Conservation (phyloP, 2,329 filamentous ascomycete species). For the Penicillium concentricum region DNA sequence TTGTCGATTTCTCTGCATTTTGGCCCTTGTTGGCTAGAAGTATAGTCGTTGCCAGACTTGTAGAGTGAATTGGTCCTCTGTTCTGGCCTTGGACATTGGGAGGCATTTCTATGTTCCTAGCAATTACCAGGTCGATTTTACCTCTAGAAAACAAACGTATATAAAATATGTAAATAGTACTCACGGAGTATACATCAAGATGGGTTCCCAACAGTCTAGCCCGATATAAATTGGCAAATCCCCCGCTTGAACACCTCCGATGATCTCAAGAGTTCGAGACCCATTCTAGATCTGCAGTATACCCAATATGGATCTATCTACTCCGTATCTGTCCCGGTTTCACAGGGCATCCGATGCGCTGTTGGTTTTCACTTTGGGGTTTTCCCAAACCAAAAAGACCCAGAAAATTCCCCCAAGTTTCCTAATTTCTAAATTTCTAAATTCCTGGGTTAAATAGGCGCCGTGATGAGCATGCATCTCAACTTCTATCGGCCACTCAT, state of each 20-base stretch:
- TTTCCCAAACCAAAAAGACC: not conserved
- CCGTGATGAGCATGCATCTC: conserved; percentile 11
- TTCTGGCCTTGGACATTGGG: not conserved
- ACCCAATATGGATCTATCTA: not conserved
- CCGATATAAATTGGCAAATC: not conserved
- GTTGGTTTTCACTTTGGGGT: not conserved
- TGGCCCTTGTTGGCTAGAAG: not conserved
- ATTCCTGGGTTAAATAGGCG: conserved; percentile 1
- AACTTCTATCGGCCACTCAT: not conserved
- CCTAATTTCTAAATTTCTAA: not conserved
- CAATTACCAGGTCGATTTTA: not conserved
- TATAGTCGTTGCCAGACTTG: not conserved
- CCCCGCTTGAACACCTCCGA: not conserved
- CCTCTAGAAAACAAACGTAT: not conserved
- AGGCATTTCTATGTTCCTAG: not conserved
- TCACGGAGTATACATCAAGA: not conserved
- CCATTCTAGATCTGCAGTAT: not conserved
- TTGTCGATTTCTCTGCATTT: not conserved
- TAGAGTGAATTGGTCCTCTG: not conserved
- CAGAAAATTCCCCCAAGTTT: not conserved
- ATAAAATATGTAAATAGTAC: not conserved
- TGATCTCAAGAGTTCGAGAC: not conserved
- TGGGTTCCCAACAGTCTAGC: not conserved
- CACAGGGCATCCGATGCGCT: not conserved
- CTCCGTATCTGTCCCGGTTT: not conserved